Evolutionary conservation across 148 eudicot genomes (phyloP), one percentile per base, ranked within the genome.

Genomic region (Gaultheria prostrata): DNA sequence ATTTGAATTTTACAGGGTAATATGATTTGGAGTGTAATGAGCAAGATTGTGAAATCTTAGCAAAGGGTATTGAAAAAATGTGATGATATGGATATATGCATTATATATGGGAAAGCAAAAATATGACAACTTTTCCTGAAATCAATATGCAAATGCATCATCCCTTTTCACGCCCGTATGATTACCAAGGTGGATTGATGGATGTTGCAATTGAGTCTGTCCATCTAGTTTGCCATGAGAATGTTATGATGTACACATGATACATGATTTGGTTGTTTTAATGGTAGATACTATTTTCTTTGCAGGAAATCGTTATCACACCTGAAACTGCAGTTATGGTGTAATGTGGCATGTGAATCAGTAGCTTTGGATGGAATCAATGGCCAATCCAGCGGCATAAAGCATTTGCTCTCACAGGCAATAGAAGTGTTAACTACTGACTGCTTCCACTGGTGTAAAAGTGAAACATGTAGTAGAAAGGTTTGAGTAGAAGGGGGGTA

Each of bases 231-330:
- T 57, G 61, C 46, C 20, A 56, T 78, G 13, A 35, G 45, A 35
- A 8, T 10, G 35, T 24, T 8, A 17, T 61, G 8, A 33, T 79
- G 51, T 48, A 61, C 57, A n/a, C 32, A 20, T 70, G 46, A 51
- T 56, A 8, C 46, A 30, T 11, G n/a, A 56, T n/a, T 13, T 1
- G 12, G 17, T 51, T 21, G 11, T 79, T 51, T 39, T 24, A 78
- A 57, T 32, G 43, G 78, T 26, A 2, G 74, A 26, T 74, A 18
- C 39, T 72, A 13, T 15, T 80, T 83, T 3, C 84, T 86, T 85
- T 88, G 88, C 93, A 95, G 98, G 94, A 92, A 78, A 90, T 95
- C 28, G 82, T 87, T 18, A 50, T 93, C 33, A 86, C 93, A 80
- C 43, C 43, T 17, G 95, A 95, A 84, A 89, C 88, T 85, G 85